Evolutionary conservation across 2,329 filamentous ascomycete genomes (phyloP).

Genomic region (Pseudogymnoascus sp.): DNA sequence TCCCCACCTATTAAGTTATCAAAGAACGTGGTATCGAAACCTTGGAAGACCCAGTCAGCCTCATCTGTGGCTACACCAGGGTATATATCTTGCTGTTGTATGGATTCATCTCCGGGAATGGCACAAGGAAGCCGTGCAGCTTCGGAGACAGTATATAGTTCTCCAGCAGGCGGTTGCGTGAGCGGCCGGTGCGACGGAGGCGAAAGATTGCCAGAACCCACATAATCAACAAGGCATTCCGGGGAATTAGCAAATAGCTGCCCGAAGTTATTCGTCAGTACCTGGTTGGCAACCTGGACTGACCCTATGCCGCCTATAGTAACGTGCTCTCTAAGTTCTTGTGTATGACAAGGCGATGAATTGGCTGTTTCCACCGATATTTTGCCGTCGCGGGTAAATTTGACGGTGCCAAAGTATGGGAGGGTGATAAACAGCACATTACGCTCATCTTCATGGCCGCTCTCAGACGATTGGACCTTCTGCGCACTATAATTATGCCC

Average conservation of each 20-base stretch:
- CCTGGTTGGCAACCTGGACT: not conserved
- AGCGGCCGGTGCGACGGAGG: not conserved
- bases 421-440: slow-evolving; percentile 15
- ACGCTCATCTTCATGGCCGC: slow-evolving; percentile 11
- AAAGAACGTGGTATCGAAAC: not conserved
- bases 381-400: slow-evolving; percentile 23
- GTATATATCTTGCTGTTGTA: not conserved
- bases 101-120: not conserved
- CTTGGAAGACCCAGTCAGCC: not conserved
- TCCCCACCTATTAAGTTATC: not conserved
- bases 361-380: not conserved
- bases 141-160: not conserved
- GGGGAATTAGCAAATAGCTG: not conserved
- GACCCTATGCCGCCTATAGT: not conserved
- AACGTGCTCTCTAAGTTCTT: not conserved
- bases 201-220: not conserved
- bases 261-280: not conserved
- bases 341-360: not conserved
- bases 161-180: not conserved
- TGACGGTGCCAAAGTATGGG: slow-evolving; percentile 29
- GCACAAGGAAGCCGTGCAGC: not conserved
- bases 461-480: not conserved
- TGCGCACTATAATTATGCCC: slow-evolving; percentile 14
- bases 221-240: not conserved
- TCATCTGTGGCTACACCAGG: not conserved